Evolutionary conservation across 1,284 basidiomycete species (phyloP).

Genomic region (Ustilago shanxiensis): DNA sequence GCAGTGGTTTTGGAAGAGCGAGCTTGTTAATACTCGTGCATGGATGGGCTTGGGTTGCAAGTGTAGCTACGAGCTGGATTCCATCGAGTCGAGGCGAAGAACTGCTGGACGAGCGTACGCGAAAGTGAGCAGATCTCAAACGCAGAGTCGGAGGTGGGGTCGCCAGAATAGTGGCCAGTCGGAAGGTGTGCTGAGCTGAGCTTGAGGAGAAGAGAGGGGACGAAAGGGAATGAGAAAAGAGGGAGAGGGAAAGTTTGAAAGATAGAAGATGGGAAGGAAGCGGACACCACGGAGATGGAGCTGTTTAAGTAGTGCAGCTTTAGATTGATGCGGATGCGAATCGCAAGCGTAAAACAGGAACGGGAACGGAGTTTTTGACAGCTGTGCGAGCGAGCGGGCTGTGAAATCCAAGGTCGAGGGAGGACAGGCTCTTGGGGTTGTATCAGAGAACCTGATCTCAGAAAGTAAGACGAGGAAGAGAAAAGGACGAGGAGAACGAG

Average conservation of each 20-base stretch:
- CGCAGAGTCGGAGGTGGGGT: background rate
- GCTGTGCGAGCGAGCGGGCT: background rate
- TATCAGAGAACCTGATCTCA: background rate
- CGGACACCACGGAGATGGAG: background rate
- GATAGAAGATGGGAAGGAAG: slow-evolving; percentile 3
- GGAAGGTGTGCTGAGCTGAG: background rate
- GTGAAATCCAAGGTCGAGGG: background rate
- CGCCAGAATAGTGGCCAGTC: slow-evolving; percentile 4
- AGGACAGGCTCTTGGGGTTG: background rate
- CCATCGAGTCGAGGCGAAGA: background rate
- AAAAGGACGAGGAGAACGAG: background rate
- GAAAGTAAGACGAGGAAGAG: background rate
- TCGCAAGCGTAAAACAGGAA: background rate
- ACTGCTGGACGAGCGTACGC: background rate
- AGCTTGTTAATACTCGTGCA: background rate
- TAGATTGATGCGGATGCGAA: background rate
- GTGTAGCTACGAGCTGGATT: background rate
- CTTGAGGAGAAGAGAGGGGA: background rate
- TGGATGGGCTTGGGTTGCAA: background rate
- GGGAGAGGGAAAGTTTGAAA: background rate
- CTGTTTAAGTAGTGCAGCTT: slow-evolving; percentile 25
- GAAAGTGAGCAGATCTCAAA: background rate
- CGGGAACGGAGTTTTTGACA: slow-evolving; percentile 3
- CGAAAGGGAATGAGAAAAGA: background rate
- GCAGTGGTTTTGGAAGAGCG: background rate